A percentile compares a stretch with the other conserved stretches of the same genome.
These are phyloP conservation scores for Aeminium ludgeri DNA, from an alignment of 495 filamentous ascomycete species.

Conservation along the genomic window DNA sequence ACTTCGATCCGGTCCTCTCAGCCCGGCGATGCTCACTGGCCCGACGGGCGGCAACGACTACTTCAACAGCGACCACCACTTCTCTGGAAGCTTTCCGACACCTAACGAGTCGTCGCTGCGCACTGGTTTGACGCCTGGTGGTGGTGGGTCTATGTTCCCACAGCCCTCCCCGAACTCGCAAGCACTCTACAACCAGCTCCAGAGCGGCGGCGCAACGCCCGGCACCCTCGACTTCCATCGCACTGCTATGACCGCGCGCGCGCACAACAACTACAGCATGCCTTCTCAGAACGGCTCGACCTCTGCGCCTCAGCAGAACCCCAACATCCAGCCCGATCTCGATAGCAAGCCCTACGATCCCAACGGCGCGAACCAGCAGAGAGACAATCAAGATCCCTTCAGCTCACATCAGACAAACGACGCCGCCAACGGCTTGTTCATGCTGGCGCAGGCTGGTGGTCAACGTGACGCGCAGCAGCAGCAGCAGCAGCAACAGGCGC, in stretches of 20 bases:
- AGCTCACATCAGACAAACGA: slow-evolving; percentile 80
- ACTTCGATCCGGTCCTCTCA: slow-evolving; percentile 78
- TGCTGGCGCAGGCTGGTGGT: slow-evolving; percentile 53
- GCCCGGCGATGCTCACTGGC: slow-evolving; percentile 92
- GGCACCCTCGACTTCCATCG: slow-evolving; percentile 87
- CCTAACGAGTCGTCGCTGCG: slow-evolving; percentile 93
- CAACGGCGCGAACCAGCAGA: slow-evolving; percentile 20
- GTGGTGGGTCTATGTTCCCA: slow-evolving; percentile 95
- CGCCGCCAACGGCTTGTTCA: slow-evolving; percentile 85
- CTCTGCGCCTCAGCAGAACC: slow-evolving; percentile 29
- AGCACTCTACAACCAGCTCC: slow-evolving; percentile 59
- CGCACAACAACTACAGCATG: slow-evolving; percentile 38
- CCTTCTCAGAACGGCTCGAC: slow-evolving; percentile 30
- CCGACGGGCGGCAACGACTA: slow-evolving; percentile 61
- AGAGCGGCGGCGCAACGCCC: slow-evolving; percentile 70
- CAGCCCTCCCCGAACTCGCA: slow-evolving; percentile 76
- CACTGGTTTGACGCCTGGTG: slow-evolving; percentile 84
- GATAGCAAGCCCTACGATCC: slow-evolving; percentile 32
- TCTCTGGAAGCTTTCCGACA: slow-evolving; percentile 74
- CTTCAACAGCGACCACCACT: slow-evolving; percentile 49
- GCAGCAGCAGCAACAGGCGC: slow-evolving; percentile 30
- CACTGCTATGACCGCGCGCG: slow-evolving; percentile 61
- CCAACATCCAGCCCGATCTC: slow-evolving; percentile 26
- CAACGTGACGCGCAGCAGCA: slow-evolving; percentile 34
- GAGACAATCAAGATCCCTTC: slow-evolving; percentile 36